Percentiles rank a stretch among this genome's conserved stretches.
Conservation (phyloP, 2,329 filamentous ascomycete genomes). For the Aureobasidium sp. region DNA sequence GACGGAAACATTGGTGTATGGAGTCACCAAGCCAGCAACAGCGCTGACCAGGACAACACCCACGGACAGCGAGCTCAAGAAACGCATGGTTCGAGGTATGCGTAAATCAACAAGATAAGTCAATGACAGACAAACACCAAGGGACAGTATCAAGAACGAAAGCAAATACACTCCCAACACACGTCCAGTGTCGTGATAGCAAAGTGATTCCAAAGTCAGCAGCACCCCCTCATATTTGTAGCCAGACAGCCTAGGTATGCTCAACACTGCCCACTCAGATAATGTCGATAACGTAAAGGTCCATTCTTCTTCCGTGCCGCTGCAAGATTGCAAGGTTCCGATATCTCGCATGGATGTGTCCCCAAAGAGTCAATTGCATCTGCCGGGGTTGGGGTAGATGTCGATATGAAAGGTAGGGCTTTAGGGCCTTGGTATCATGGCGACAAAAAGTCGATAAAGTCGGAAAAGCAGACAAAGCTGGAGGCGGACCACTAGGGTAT, state of each 20-base stretch:
- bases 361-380: not conserved
- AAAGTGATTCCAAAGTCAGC: not conserved
- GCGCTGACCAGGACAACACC: not conserved
- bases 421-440: not conserved
- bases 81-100: not conserved
- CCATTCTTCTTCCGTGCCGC: not conserved
- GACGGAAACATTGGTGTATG: not conserved
- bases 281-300: conserved; percentile 2
- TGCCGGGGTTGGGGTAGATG: not conserved
- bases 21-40: not conserved
- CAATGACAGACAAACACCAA: not conserved
- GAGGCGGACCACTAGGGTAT: conserved; percentile 2
- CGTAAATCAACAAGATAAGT: not conserved
- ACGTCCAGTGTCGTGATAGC: not conserved
- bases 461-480: not conserved
- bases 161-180: not conserved
- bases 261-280: not conserved
- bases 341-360: conserved; percentile 5
- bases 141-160: not conserved
- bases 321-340: conserved; percentile 1
- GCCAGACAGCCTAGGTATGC: not conserved
- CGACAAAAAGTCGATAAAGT: not conserved
- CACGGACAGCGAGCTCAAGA: not conserved
- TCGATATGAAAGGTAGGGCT: not conserved
- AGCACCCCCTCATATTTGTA: conserved; percentile 1